phyloP scores from a whole-genome alignment of 1,284 basidiomycete species.

The Mycena sp. region DNA sequence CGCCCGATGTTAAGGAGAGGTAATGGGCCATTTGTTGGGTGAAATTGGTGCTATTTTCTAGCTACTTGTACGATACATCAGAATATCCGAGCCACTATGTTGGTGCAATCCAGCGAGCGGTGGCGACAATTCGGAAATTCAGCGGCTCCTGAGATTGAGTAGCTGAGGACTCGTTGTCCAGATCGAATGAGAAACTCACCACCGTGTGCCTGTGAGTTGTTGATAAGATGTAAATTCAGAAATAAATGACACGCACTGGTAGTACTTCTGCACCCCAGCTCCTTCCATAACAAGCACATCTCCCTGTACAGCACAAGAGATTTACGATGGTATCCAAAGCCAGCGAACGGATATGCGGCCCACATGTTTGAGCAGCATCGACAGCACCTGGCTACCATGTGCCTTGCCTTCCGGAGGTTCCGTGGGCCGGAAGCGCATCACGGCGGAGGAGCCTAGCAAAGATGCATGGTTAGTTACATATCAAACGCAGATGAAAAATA shows the following conservation, averaged over 20 bases:
- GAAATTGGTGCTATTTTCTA: no score
- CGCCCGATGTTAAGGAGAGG: no score
- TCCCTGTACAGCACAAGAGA: no score
- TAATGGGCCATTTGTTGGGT: no score
- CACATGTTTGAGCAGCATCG: background rate
- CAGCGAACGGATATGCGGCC: background rate
- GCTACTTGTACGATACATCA: no score
- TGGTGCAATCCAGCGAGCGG: background rate
- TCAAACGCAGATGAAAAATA: background rate
- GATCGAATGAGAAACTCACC: background rate
- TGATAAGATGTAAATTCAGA: no score
- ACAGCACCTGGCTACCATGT: no score
- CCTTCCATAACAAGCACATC: background rate
- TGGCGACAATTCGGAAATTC: background rate
- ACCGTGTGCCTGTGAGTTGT: background rate
- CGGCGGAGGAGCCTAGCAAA: background rate
- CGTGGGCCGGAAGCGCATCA: background rate
- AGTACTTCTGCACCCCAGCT: background rate
- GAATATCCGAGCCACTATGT: no score
- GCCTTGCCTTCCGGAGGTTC: background rate
- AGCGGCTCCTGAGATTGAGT: background rate
- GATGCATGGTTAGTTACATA: background rate
- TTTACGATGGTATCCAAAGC: background rate
- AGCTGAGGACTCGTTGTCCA: background rate
- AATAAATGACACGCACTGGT: background rate